These are phyloP conservation scores for Wickerhamiella sergipiensis DNA, from an alignment of 805 yeast genomes.

Conservation along the genomic window DNA sequence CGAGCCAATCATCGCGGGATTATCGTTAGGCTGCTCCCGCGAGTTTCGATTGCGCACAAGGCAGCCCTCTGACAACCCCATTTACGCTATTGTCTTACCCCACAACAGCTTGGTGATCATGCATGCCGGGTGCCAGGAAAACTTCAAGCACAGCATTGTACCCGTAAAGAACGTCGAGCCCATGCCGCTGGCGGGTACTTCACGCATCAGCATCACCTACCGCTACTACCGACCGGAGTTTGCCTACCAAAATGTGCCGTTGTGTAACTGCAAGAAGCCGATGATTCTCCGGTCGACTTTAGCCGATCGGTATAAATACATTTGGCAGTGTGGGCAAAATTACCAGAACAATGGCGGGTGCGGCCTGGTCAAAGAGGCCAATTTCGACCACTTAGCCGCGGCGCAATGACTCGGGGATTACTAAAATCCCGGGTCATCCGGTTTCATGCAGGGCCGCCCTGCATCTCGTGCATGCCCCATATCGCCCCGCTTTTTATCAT, in stretches of 20 bases:
- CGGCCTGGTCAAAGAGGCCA: conserved; percentile 6
- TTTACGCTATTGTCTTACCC: conserved; percentile 46
- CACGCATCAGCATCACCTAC: conserved; percentile 53
- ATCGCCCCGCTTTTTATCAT: not conserved
- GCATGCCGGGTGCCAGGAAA: conserved; percentile 74
- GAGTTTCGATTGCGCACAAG: conserved; percentile 42
- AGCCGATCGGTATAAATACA: conserved; percentile 35
- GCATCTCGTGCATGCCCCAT: not conserved
- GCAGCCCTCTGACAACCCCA: conserved; percentile 20
- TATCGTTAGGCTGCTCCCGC: conserved; percentile 57
- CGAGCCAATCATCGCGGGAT: conserved; percentile 48
- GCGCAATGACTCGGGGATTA: not conserved
- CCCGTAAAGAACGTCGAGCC: conserved; percentile 28
- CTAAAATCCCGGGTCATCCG: not conserved
- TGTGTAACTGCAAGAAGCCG: conserved; percentile 31
- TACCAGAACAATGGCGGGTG: conserved; percentile 19
- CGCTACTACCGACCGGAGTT: conserved; percentile 37
- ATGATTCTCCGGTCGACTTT: conserved; percentile 47
- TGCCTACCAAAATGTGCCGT: conserved; percentile 25
- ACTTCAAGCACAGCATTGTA: conserved; percentile 52
- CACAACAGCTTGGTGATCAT: conserved; percentile 58
- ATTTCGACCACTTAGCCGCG: not conserved
- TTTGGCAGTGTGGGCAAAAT: conserved; percentile 48
- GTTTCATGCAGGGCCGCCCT: not conserved
- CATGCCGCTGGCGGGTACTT: conserved; percentile 36